Conservation (phyloP, 345 rosid species). For the Aegle marmelos region DNA sequence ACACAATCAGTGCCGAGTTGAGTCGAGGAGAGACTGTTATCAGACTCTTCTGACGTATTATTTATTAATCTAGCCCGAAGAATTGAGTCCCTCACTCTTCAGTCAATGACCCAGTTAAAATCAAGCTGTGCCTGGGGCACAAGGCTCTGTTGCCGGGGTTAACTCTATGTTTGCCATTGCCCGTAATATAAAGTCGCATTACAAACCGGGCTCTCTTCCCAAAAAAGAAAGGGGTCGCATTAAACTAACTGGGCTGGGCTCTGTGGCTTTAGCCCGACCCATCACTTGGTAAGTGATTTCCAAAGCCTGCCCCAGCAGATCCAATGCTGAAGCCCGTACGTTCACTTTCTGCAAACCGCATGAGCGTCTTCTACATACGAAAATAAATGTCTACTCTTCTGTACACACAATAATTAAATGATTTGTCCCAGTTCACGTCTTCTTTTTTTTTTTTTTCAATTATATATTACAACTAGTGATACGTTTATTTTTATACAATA, state of each 20-base stretch:
- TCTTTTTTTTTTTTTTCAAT: no score
- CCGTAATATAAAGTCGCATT: not conserved
- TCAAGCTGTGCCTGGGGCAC: not conserved
- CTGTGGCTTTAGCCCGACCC: not conserved
- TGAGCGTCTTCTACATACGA: no score
- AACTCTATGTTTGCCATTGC: not conserved
- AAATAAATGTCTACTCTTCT: no score
- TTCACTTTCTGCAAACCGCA: no score
- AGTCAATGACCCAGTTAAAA: not conserved
- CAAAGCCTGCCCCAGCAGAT: not conserved
- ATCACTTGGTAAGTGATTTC: not conserved
- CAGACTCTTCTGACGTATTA: not conserved
- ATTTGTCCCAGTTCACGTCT: no score
- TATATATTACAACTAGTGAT: no score
- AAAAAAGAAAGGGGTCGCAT: no score
- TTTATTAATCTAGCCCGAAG: no score
- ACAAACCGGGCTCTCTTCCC: no score
- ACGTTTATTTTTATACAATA: no score
- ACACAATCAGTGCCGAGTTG: not conserved
- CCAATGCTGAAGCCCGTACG: not conserved
- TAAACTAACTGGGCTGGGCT: not conserved
- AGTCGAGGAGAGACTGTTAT: not conserved
- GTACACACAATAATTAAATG: no score
- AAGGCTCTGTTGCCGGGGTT: not conserved
- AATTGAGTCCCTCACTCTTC: no score